Conservation (phyloP, 2,329 filamentous ascomycete genomes). For the Ophidiomyces ophidiicola region DNA sequence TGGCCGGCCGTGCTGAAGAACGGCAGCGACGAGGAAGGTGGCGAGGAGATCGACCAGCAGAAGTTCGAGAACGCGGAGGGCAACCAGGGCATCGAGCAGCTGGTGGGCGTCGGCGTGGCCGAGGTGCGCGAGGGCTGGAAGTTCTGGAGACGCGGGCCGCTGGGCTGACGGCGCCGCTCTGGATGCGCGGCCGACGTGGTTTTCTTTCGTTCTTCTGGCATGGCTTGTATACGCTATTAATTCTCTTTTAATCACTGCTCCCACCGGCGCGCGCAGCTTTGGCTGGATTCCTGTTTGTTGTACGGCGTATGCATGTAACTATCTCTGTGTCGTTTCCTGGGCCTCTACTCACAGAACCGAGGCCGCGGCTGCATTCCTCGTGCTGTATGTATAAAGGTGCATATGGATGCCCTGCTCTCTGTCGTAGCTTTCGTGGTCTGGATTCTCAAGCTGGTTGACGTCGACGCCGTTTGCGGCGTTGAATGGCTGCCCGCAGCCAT, state of each 20-base stretch:
- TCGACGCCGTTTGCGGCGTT: too few species aligned
- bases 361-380: too few species aligned
- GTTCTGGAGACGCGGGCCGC: conserved; percentile 52
- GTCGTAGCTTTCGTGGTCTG: too few species aligned
- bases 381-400: too few species aligned
- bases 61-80: conserved; percentile 75
- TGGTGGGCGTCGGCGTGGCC: conserved; percentile 66
- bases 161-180: background rate
- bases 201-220: background rate
- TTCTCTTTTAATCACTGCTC: background rate
- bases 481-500: too few species aligned
- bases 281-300: background rate
- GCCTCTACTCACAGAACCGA: too few species aligned
- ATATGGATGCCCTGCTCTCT: too few species aligned
- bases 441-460: too few species aligned
- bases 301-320: too few species aligned
- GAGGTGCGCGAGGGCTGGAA: conserved; percentile 72
- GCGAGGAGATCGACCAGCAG: conserved; percentile 86
- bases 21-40: conserved; percentile 64
- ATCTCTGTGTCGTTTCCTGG: too few species aligned
- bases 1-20: conserved; percentile 88
- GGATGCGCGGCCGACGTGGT: background rate
- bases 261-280: background rate
- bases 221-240: background rate
- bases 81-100: conserved; percentile 68